Conservation (phyloP, 495 filamentous ascomycete species). For the Glarea lozoyensis region DNA sequence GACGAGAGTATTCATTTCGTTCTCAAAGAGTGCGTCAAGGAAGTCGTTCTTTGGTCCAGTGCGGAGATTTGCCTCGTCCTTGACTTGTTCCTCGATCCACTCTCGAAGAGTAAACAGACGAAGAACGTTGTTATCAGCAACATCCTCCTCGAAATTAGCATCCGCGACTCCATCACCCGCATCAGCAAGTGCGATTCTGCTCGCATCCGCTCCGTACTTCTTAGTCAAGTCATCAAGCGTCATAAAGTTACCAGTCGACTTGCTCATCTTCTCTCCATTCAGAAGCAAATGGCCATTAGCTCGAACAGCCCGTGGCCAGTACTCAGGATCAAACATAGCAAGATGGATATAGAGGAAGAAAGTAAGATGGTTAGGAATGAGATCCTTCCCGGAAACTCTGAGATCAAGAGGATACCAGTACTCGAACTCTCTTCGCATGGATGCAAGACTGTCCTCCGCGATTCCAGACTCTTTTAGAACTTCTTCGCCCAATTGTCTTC, state of each 20-base stretch:
- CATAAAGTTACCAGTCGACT: slow-evolving; percentile 92
- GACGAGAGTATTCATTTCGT: slow-evolving; percentile 84
- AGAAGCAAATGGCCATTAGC: slow-evolving; percentile 89
- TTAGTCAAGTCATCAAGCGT: slow-evolving; percentile 76
- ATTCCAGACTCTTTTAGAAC: slow-evolving; percentile 57
- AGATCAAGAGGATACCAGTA: slow-evolving; percentile 96
- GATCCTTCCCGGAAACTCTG: slow-evolving; percentile 74
- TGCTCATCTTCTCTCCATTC: slow-evolving; percentile 96
- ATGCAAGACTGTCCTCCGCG: slow-evolving; percentile 56
- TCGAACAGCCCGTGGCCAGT: slow-evolving; percentile 77
- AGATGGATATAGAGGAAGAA: slow-evolving; percentile 96
- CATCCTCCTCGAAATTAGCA: slow-evolving; percentile 94
- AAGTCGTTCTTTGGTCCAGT: slow-evolving; percentile 65
- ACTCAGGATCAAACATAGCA: slow-evolving; percentile 76
- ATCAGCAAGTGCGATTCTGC: slow-evolving; percentile 85
- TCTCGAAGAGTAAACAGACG: slow-evolving; percentile 77
- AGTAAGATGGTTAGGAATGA: slow-evolving; percentile 84
- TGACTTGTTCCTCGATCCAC: slow-evolving; percentile 81
- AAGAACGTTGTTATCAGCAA: slow-evolving; percentile 84
- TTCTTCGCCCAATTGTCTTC: slow-evolving; percentile 55
- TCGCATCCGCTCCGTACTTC: slow-evolving; percentile 93
- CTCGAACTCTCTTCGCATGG: slow-evolving; percentile 82
- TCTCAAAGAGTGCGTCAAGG: slow-evolving; percentile 84
- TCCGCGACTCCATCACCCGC: slow-evolving; percentile 91
- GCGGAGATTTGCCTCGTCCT: slow-evolving; percentile 59